A percentile compares a stretch with the other conserved stretches of the same genome.
Evolutionary conservation across 2,329 filamentous ascomycete species (phyloP).

Genomic region (Colletotrichum viniferum): DNA sequence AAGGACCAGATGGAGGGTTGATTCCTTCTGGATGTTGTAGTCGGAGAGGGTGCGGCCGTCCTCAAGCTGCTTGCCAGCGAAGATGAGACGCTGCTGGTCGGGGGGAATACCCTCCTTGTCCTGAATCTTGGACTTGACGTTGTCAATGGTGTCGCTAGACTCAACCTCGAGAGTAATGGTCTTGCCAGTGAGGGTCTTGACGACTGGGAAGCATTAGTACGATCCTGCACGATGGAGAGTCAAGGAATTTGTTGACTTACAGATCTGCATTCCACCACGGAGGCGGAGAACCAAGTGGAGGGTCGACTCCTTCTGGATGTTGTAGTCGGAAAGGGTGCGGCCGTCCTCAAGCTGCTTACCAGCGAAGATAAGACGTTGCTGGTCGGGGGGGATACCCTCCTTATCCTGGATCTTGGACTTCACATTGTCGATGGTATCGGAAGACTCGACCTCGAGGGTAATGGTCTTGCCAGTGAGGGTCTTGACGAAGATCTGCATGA

Average conservation of each 20-base stretch:
- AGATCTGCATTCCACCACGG: slow-evolving; percentile 70
- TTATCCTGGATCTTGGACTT: slow-evolving; percentile 93
- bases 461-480: slow-evolving; percentile 94
- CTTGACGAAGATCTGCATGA: slow-evolving; percentile 99
- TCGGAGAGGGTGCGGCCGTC: slow-evolving; percentile 89
- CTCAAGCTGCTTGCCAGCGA: slow-evolving; percentile 95
- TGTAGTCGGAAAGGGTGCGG: slow-evolving; percentile 60
- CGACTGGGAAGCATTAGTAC: slow-evolving; percentile 41
- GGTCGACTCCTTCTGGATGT: slow-evolving; percentile 69
- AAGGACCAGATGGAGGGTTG: slow-evolving; percentile 82
- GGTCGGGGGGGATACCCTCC: slow-evolving; percentile 86
- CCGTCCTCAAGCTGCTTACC: slow-evolving; percentile 54
- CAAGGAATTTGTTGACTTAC: not conserved
- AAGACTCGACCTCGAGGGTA: slow-evolving; percentile 78
- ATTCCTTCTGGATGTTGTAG: slow-evolving; percentile 97
- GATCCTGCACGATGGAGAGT: not conserved
- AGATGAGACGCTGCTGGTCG: slow-evolving; percentile 95
- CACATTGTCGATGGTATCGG: slow-evolving; percentile 84
- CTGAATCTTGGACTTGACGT: slow-evolving; percentile 96
- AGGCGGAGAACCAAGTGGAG: slow-evolving; percentile 79
- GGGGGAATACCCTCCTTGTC: slow-evolving; percentile 97
- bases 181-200: slow-evolving; percentile 90
- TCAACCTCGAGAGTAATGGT: slow-evolving; percentile 93
- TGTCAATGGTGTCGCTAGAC: slow-evolving; percentile 90
- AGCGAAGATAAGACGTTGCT: slow-evolving; percentile 84